These are phyloP conservation scores for Paramyrothecium sp. DNA, from an alignment of 2,329 filamentous ascomycete species.

Conservation along the genomic window DNA sequence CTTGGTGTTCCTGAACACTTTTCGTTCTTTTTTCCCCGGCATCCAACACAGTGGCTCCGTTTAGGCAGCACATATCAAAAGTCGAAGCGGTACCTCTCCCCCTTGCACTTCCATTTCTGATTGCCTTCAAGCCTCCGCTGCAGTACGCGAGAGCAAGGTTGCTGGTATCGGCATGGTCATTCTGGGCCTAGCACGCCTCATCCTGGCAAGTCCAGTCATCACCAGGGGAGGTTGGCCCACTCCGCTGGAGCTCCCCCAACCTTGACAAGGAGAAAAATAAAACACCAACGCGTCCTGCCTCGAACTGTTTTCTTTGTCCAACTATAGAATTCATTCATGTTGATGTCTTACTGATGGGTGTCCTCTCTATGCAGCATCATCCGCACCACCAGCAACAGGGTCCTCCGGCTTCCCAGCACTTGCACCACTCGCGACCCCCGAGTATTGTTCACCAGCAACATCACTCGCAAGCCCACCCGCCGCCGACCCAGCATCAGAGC, in stretches of 20 bases:
- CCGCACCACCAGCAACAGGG: constrained; percentile 72
- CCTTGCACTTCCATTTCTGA: constrained; percentile 17
- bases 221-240: constrained; percentile 36
- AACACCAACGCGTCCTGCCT: constrained; percentile 49
- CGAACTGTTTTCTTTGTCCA: constrained; percentile 34
- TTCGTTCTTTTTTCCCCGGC: constrained; percentile 9
- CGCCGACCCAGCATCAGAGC: constrained; percentile 59
- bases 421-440: constrained; percentile 69
- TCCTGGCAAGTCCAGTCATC: constrained; percentile 48
- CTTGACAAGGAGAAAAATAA: constrained; percentile 48
- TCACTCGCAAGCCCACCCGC: constrained; percentile 63
- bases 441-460: constrained; percentile 75
- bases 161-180: constrained; percentile 35
- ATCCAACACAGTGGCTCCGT: constrained; percentile 7
- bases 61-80: constrained; percentile 5
- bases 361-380: constrained; percentile 71
- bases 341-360: constrained; percentile 53
- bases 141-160: constrained; percentile 29
- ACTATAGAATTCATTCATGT: constrained; percentile 34
- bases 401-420: constrained; percentile 64
- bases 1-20: constrained; percentile 11
- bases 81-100: constrained; percentile 27
- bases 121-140: constrained; percentile 19
- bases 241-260: constrained; percentile 39
- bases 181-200: constrained; percentile 48